phyloP scores from a whole-genome alignment of 352 stramenopile genomes.

The Proteromonas lacertae region DNA sequence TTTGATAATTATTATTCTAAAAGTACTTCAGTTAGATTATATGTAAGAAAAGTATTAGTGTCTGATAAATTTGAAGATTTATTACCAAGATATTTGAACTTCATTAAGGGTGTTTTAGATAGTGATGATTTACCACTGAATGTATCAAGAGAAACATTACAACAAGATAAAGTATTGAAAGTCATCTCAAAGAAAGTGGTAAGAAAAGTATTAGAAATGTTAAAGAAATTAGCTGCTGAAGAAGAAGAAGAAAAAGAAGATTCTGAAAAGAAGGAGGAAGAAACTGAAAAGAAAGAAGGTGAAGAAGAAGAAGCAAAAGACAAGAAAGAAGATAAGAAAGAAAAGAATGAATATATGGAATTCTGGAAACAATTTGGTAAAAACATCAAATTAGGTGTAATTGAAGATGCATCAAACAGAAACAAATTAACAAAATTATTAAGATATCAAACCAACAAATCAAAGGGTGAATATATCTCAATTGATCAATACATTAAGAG shows the following conservation, averaged over 20 bases:
- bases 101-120: constrained; percentile 92
- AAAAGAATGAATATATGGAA: constrained; percentile 54
- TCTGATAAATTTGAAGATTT: constrained; percentile 87
- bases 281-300: constrained; percentile 16
- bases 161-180: constrained; percentile 89
- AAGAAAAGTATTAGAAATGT: constrained; percentile 93
- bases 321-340: constrained; percentile 12
- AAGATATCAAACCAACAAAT: constrained; percentile 74
- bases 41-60: constrained; percentile 96
- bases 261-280: constrained; percentile 12
- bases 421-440: constrained; percentile 76
- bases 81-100: constrained; percentile 87
- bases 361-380: constrained; percentile 92
- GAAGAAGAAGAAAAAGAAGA: constrained; percentile 10
- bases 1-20: constrained; percentile 29
- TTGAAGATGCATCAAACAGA: constrained; percentile 48
- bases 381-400: constrained; percentile 91
- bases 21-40: constrained; percentile 56
- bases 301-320: constrained; percentile 22
- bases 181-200: constrained; percentile 98
- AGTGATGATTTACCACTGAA: constrained; percentile 95
- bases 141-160: constrained; percentile 88
- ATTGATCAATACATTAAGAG: constrained; percentile 75
- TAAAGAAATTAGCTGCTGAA: constrained; percentile 41
- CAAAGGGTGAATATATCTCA: constrained; percentile 42